Conservation (phyloP, 2,329 filamentous ascomycete species). For the Claviceps africana region DNA sequence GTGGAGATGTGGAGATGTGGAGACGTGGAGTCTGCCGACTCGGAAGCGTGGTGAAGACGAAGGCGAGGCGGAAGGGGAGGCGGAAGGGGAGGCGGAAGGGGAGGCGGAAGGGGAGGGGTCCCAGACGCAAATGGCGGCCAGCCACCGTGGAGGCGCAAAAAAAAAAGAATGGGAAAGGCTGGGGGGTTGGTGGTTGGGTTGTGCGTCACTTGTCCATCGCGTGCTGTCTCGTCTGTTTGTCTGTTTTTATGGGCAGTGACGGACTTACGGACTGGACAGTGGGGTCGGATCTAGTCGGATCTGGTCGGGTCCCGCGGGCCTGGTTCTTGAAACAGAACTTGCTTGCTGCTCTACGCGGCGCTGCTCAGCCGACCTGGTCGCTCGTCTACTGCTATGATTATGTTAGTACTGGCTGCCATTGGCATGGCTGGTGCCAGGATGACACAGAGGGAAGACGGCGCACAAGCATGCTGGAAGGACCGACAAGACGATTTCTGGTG, state of each 20-base stretch:
- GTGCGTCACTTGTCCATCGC: not conserved
- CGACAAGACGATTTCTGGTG: not conserved
- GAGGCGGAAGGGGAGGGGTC: not conserved
- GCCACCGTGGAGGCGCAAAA: not conserved
- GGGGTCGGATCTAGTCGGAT: no score
- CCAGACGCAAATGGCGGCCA: not conserved
- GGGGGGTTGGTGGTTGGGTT: constrained; percentile 1
- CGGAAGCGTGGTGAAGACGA: no score
- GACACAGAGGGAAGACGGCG: not conserved
- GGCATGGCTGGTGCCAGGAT: not conserved
- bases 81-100: not conserved
- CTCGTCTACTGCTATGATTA: no score
- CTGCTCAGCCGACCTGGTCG: not conserved
- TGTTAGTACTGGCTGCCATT: not conserved
- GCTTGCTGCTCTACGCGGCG: not conserved
- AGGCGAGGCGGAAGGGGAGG: not conserved
- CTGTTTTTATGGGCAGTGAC: no score
- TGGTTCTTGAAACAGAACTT: not conserved
- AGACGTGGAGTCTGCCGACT: no score
- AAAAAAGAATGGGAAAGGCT: not conserved
- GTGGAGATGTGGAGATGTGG: no score
- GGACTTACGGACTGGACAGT: no score
- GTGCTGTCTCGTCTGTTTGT: no score
- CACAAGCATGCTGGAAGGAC: not conserved
- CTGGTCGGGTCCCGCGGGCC: no score